Percentiles rank a stretch among this genome's conserved stretches.
These are phyloP conservation scores for Toxoplasma gondii DNA, from an alignment of 169 alveolate species.

Conservation along the genomic window DNA sequence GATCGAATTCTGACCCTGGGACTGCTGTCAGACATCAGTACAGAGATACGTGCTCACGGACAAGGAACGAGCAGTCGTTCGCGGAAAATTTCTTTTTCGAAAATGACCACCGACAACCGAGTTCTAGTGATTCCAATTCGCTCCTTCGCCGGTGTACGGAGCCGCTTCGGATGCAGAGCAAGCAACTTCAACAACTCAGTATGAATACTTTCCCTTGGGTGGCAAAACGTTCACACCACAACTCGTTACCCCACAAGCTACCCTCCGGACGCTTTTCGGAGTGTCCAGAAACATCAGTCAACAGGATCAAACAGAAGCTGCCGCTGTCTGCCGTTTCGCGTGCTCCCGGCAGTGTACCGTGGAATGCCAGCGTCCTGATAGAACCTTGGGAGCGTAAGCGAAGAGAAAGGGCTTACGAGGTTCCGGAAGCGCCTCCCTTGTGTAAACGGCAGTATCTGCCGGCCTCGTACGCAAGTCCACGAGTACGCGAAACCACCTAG, in stretches of 20 bases:
- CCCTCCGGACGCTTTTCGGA: background rate
- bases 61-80: background rate
- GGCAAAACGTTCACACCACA: no score
- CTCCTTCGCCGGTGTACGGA: background rate
- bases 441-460: background rate
- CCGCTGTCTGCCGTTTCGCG: background rate
- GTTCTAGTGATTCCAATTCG: background rate
- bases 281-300: background rate
- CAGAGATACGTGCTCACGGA: background rate
- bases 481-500: background rate
- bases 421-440: background rate
- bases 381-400: constrained; percentile 33
- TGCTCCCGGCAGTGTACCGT: background rate
- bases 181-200: background rate
- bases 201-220: no score
- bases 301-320: background rate
- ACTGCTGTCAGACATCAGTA: background rate
- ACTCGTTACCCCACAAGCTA: no score
- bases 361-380: constrained; percentile 28
- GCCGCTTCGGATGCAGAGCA: background rate
- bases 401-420: background rate
- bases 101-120: background rate
- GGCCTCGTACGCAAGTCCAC: background rate
- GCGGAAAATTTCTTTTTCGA: background rate
- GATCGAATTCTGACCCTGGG: background rate